Conservation (phyloP, 306 rosid genomes). For the Amphicarpaea edgeworthii region DNA sequence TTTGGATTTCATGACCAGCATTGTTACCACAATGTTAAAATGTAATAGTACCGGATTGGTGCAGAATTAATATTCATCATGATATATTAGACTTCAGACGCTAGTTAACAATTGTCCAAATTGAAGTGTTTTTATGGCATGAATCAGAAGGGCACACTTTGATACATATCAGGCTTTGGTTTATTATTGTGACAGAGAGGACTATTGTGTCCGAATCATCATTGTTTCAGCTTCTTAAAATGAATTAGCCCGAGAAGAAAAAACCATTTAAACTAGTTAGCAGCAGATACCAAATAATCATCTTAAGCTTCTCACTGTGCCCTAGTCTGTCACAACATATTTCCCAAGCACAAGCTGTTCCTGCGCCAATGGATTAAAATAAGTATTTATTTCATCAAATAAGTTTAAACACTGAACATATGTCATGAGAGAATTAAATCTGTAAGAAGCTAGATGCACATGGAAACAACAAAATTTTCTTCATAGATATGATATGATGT, state of each 20-base stretch:
- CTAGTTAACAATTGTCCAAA: background rate
- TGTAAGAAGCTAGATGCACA: background rate
- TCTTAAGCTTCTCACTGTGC: constrained; percentile 8
- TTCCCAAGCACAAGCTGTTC: constrained; percentile 18
- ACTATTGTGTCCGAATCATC: constrained; percentile 29
- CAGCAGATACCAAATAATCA: background rate
- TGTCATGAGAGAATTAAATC: background rate
- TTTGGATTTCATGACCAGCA: constrained; percentile 7
- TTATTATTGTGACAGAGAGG: constrained; percentile 14
- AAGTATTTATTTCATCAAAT: too few species aligned
- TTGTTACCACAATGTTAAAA: constrained; percentile 6
- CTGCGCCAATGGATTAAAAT: too few species aligned
- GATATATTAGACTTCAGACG: background rate
- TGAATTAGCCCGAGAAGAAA: constrained; percentile 7
- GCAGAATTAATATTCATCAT: constrained; percentile 8
- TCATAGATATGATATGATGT: too few species aligned
- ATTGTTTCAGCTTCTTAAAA: background rate
- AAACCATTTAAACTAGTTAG: constrained; percentile 30
- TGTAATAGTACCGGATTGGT: background rate
- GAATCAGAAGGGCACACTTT: constrained; percentile 20
- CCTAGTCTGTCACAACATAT: constrained; percentile 23
- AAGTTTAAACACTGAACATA: too few species aligned
- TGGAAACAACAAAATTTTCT: constrained; percentile 14
- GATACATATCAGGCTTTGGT: constrained; percentile 37
- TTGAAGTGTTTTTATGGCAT: constrained; percentile 13